Evolutionary conservation across 495 filamentous ascomycete genomes (phyloP).

Genomic region (Aspergillus ellipticus): DNA sequence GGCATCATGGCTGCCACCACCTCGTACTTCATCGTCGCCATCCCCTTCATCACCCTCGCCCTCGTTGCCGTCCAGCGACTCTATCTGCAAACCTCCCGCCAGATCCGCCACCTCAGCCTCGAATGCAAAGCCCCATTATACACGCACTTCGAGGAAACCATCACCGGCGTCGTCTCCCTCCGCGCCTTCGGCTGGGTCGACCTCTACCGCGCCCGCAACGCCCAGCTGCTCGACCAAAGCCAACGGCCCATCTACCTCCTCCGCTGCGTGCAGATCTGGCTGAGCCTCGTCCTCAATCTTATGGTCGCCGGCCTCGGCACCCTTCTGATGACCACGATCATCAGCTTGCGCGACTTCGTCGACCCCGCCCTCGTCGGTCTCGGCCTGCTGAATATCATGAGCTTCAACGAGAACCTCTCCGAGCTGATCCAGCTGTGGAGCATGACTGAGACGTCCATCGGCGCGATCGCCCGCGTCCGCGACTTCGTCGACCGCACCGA

Average conservation of each 20-base stretch:
- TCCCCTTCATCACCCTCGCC: not conserved
- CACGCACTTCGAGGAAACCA: not conserved
- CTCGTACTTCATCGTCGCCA: not conserved
- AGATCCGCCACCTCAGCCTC: not conserved
- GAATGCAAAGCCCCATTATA: not conserved
- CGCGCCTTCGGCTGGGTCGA: not conserved
- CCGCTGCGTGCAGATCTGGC: not conserved
- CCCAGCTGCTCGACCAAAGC: not conserved
- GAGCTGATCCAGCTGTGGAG: constrained; percentile 41
- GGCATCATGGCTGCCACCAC: not conserved
- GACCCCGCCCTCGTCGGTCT: not conserved
- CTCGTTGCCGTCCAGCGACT: not conserved
- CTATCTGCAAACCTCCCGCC: not conserved
- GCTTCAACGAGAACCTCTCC: constrained; percentile 8
- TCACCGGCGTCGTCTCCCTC: not conserved
- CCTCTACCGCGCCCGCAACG: not conserved
- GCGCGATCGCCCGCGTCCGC: constrained; percentile 46
- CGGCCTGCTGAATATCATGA: not conserved
- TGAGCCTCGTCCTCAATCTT: not conserved
- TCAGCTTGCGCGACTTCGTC: not conserved
- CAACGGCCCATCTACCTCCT: not conserved
- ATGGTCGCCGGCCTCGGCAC: not conserved
- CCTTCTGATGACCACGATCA: not conserved
- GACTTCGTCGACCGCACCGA: constrained; percentile 37
- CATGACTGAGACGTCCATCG: constrained; percentile 43